These are phyloP conservation scores for Trichoderma asperelloides DNA, from an alignment of 495 filamentous ascomycete genomes.

Conservation along the genomic window DNA sequence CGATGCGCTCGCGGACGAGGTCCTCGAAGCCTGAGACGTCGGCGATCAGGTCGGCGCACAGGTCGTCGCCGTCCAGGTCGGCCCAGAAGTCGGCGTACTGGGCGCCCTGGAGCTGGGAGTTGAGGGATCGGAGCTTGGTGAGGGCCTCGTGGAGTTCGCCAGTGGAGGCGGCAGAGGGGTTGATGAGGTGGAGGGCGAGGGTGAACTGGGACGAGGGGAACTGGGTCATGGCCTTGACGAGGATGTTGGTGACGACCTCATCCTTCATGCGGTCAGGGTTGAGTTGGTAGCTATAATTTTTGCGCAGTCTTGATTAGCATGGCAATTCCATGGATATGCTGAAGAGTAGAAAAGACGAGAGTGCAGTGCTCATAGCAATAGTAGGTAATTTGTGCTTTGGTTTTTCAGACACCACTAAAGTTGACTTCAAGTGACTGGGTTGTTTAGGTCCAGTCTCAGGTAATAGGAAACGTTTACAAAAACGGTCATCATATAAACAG, in stretches of 20 bases:
- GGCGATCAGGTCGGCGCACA: conserved; percentile 90
- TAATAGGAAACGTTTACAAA: conserved; percentile 97
- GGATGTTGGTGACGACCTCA: conserved; percentile 95
- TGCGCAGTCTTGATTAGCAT: not conserved
- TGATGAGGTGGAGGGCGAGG: conserved; percentile 86
- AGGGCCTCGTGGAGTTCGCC: conserved; percentile 74
- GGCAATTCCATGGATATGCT: not conserved
- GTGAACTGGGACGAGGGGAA: conserved; percentile 96
- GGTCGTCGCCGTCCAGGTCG: conserved; percentile 83
- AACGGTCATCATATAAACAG: conserved; percentile 54
- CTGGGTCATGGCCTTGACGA: conserved; percentile 93
- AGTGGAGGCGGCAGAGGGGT: conserved; percentile 33
- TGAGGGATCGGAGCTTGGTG: conserved; percentile 74
- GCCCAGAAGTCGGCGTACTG: conserved; percentile 90
- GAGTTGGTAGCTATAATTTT: conserved; percentile 80
- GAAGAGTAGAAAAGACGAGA: not conserved
- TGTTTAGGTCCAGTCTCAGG: conserved; percentile 55
- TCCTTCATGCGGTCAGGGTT: conserved; percentile 96
- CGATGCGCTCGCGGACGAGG: conserved; percentile 84
- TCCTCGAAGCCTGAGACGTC: conserved; percentile 97
- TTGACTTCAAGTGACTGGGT: conserved; percentile 38
- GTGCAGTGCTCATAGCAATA: not conserved
- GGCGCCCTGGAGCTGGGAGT: conserved; percentile 74
- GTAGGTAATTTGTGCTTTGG: not conserved
- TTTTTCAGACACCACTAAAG: conserved; percentile 10